These are phyloP conservation scores for Kewa caespitosa DNA, from an alignment of 179 eudicot genomes.

Conservation along the genomic window DNA sequence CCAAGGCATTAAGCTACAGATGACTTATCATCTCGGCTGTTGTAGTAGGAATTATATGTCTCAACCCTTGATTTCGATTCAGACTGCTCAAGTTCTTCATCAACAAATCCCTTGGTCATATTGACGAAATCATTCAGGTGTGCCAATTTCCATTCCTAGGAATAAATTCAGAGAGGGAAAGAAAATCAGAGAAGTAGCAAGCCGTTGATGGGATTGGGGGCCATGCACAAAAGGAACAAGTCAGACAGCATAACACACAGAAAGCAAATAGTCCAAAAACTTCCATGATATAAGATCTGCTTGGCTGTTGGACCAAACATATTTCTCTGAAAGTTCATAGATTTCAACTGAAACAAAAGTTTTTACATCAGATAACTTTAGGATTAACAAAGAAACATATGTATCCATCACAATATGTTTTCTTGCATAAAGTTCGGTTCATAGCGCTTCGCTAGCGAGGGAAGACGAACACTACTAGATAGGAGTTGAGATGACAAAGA, in stretches of 20 bases:
- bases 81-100: slow-evolving; percentile 60
- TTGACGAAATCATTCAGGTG: slow-evolving; percentile 64
- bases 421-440: no score
- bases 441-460: no score
- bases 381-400: no score
- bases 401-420: no score
- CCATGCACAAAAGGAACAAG: neutral
- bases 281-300: neutral
- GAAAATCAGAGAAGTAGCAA: neutral
- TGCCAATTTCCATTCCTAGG: slow-evolving; percentile 62
- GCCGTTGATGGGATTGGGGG: neutral
- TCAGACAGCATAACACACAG: neutral
- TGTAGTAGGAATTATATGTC: slow-evolving; percentile 54
- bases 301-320: neutral
- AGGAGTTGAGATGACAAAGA: no score
- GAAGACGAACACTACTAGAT: no score
- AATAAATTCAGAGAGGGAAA: neutral
- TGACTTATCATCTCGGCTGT: slow-evolving; percentile 21
- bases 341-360: neutral
- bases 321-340: no score
- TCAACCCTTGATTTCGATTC: slow-evolving; percentile 66
- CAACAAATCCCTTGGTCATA: slow-evolving; percentile 63
- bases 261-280: neutral
- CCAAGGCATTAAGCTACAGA: slow-evolving; percentile 28
- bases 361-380: neutral